A percentile compares a stretch with the other conserved stretches of the same genome.
Evolutionary conservation across 805 yeast genomes (phyloP).

Genomic region (Schwanniomyces polymorphus): DNA sequence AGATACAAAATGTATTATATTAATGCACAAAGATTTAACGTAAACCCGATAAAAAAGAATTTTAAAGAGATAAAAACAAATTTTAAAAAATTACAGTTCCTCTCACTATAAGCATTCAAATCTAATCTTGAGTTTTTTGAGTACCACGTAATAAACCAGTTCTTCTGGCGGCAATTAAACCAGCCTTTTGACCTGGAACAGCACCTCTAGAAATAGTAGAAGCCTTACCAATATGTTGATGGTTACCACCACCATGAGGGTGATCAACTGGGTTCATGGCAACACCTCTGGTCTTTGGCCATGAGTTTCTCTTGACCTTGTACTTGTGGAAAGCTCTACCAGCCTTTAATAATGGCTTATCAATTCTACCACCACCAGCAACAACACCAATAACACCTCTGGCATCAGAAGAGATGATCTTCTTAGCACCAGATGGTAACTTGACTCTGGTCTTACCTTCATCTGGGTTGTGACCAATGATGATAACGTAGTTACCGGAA

Average conservation of each 20-base stretch:
- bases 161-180: constrained; percentile 99
- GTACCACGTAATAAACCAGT: constrained; percentile 99
- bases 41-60: constrained; percentile 3
- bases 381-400: constrained; percentile 99
- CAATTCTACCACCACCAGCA: constrained; percentile 99
- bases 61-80: constrained; percentile 1
- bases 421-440: constrained; percentile 99
- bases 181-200: constrained; percentile 99
- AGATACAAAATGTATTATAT: constrained; percentile 9
- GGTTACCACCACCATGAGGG: constrained; percentile 98
- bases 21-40: constrained; percentile 11
- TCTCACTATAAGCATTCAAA: constrained; percentile 1
- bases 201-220: constrained; percentile 99
- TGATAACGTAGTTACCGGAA: constrained; percentile 98
- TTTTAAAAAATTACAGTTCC: background rate
- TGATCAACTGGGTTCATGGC: constrained; percentile 99
- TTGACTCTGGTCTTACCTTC: constrained; percentile 99
- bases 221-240: constrained; percentile 99
- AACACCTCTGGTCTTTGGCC: constrained; percentile 99
- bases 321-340: constrained; percentile 99
- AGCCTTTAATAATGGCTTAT: constrained; percentile 99
- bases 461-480: constrained; percentile 98
- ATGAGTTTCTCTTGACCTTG: constrained; percentile 99
- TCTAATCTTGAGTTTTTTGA: constrained; percentile 67
- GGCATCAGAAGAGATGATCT: constrained; percentile 90